Conservation (phyloP, 768 basidiomycete genomes). For the Cubamyces lactineus region DNA sequence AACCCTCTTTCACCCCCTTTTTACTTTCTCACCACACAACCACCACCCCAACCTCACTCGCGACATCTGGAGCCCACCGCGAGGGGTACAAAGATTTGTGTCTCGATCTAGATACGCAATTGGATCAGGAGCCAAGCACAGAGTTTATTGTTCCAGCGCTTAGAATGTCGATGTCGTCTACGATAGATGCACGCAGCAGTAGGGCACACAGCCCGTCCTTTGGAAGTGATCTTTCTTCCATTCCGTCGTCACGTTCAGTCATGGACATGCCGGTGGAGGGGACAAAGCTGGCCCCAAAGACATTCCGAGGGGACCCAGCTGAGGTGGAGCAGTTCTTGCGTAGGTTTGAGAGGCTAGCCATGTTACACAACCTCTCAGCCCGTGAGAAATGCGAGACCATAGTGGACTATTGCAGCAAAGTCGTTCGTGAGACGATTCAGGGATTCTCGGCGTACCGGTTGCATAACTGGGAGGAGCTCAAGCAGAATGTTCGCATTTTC, state of each 20-base stretch:
- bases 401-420: slow-evolving; percentile 23
- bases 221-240: background rate
- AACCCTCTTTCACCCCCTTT: background rate
- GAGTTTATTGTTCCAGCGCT: background rate
- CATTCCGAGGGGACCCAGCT: slow-evolving; percentile 26
- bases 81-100: slow-evolving; percentile 14
- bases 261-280: slow-evolving; percentile 24
- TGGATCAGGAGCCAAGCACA: background rate
- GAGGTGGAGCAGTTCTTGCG: slow-evolving; percentile 26
- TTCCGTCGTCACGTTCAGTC: background rate
- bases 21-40: background rate
- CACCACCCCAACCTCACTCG: background rate
- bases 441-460: slow-evolving; percentile 8
- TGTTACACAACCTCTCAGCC: slow-evolving; percentile 10
- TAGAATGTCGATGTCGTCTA: background rate
- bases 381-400: slow-evolving; percentile 16
- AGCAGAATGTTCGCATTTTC: slow-evolving; percentile 8
- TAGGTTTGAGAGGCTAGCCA: slow-evolving; percentile 22
- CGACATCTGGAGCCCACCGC: slow-evolving; percentile 26
- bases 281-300: slow-evolving; percentile 25
- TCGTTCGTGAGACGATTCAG: slow-evolving; percentile 21
- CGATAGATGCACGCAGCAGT: background rate
- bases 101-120: background rate
- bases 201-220: background rate
- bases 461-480: slow-evolving; percentile 13